Conservation (phyloP, 2,329 filamentous ascomycete genomes). For the Penicillium sp. region DNA sequence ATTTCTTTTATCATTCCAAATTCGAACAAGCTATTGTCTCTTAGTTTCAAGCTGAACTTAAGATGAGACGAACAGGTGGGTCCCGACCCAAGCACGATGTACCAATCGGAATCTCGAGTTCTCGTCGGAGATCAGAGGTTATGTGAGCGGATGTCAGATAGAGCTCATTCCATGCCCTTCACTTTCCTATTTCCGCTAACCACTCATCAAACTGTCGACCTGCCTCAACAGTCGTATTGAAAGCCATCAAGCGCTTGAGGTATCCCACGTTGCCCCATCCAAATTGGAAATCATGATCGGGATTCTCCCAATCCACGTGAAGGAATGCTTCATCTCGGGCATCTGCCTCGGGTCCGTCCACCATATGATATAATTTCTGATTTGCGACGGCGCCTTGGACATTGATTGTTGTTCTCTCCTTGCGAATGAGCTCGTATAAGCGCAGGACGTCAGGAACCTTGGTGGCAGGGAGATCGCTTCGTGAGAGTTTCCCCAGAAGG, state of each 20-base stretch:
- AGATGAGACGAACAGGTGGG: constrained; percentile 7
- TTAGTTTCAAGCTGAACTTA: background rate
- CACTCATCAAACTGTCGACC: background rate
- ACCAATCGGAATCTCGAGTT: background rate
- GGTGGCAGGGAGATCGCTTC: background rate
- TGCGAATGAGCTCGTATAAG: background rate
- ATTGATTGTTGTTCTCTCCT: background rate
- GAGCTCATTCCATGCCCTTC: background rate
- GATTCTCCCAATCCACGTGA: background rate
- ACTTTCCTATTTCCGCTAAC: background rate
- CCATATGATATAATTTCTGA: background rate
- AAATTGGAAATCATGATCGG: background rate
- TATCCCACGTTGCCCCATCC: background rate
- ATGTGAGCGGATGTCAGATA: background rate
- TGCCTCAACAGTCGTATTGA: background rate
- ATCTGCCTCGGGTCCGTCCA: background rate
- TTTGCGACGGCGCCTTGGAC: background rate
- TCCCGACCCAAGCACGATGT: constrained; percentile 3
- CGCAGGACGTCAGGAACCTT: background rate
- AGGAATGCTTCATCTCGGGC: background rate
- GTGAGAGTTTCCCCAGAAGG: background rate
- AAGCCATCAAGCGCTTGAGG: background rate
- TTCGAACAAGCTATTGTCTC: background rate
- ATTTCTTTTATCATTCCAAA: too few relatives aligned
- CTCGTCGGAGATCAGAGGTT: too few relatives aligned